Percentiles rank a stretch among this genome's conserved stretches.
Evolutionary conservation across 2,329 filamentous ascomycete genomes (phyloP).

Genomic region (Mollisia scopiformis): DNA sequence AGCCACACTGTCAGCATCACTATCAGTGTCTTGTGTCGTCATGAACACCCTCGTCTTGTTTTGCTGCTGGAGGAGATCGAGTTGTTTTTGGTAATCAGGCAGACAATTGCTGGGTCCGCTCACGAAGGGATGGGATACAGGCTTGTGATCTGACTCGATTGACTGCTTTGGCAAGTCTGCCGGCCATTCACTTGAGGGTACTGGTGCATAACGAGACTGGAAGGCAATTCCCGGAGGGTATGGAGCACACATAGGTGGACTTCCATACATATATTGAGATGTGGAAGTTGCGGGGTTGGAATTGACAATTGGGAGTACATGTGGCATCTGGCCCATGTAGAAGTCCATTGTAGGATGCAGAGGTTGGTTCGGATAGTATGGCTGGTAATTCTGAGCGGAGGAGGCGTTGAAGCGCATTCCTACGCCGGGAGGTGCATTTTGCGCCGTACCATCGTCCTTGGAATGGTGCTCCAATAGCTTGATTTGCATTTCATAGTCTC

Average conservation of each 20-base stretch:
- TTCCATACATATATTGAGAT: no score
- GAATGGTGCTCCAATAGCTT: slow-evolving; percentile 3
- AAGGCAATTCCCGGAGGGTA: no score
- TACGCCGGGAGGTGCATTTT: not conserved
- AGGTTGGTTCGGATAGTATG: no score
- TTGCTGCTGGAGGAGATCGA: not conserved
- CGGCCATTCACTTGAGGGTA: not conserved
- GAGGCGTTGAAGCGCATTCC: not conserved
- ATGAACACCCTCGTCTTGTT: not conserved
- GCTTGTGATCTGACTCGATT: not conserved
- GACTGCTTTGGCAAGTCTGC: not conserved
- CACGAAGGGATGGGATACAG: not conserved
- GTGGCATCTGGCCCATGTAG: no score
- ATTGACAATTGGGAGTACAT: no score
- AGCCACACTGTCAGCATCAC: not conserved
- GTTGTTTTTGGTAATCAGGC: not conserved
- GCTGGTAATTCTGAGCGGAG: not conserved
- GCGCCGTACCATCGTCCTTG: not conserved
- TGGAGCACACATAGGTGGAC: no score
- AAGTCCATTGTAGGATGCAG: no score
- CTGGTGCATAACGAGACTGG: not conserved
- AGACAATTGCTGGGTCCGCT: not conserved
- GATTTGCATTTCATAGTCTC: not conserved
- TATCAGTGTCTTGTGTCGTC: not conserved
- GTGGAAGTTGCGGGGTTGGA: no score